Evolutionary conservation across 306 rosid species (phyloP).

Genomic region (Prunus davidiana): DNA sequence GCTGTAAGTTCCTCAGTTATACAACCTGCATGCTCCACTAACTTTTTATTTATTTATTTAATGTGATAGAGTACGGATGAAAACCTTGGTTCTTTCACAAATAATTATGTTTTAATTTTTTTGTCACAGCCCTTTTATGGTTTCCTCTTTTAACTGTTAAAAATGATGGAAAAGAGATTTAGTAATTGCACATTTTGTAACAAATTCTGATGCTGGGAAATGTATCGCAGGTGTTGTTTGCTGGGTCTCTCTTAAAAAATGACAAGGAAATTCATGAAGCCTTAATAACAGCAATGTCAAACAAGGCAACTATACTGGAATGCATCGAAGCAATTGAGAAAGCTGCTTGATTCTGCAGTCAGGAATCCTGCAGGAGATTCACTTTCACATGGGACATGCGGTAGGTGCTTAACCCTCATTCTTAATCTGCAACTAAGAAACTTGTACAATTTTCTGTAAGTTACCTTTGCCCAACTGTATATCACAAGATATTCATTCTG

Average conservation of each 20-base stretch:
- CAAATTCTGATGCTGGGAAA: not conserved
- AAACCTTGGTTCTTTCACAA: too few relatives aligned
- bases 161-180: not conserved
- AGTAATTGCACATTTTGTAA: not conserved
- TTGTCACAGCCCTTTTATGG: not conserved
- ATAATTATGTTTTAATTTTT: not conserved
- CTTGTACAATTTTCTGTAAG: too few relatives aligned
- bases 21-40: not conserved
- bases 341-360: slow-evolving; percentile 33
- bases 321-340: slow-evolving; percentile 83
- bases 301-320: slow-evolving; percentile 63
- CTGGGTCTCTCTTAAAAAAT: slow-evolving; percentile 78
- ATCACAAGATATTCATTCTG: not conserved
- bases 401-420: not conserved
- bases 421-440: slow-evolving; percentile 1
- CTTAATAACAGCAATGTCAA: slow-evolving; percentile 61
- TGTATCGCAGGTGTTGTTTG: slow-evolving; percentile 61
- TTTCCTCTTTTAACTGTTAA: too few relatives aligned
- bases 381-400: slow-evolving; percentile 2
- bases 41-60: too few relatives aligned
- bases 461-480: not conserved
- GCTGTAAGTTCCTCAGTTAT: slow-evolving; percentile 58
- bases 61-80: too few relatives aligned
- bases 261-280: slow-evolving; percentile 68
- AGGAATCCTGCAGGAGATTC: not conserved